A percentile compares a stretch with the other conserved stretches of the same genome.
These are phyloP conservation scores for Hypholoma sublateritium DNA, from an alignment of 768 basidiomycete species.

Conservation along the genomic window DNA sequence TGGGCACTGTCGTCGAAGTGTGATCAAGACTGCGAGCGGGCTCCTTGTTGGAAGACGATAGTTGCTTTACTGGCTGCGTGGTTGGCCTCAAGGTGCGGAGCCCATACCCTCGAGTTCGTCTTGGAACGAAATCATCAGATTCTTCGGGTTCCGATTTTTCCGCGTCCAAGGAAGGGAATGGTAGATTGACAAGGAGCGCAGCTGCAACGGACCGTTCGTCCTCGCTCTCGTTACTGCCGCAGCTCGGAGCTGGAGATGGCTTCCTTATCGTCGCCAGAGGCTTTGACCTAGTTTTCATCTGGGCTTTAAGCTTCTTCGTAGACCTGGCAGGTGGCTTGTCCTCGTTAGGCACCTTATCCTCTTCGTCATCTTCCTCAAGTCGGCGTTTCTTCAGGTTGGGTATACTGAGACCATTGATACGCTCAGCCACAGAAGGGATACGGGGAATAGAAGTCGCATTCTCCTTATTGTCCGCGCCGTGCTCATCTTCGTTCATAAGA, in stretches of 20 bases:
- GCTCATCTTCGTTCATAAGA: conserved; percentile 18
- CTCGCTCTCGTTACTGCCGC: conserved; percentile 27
- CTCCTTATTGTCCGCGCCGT: conserved; percentile 60
- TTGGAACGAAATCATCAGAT: background rate
- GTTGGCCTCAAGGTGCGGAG: background rate
- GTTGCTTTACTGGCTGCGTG: background rate
- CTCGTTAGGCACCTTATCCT: conserved; percentile 25
- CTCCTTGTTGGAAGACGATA: background rate
- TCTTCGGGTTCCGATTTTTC: background rate
- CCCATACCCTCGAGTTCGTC: background rate
- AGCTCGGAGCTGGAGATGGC: conserved; percentile 7
- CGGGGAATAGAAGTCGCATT: conserved; percentile 33
- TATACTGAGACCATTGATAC: conserved; percentile 29
- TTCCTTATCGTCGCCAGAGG: conserved; percentile 1
- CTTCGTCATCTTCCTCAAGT: conserved; percentile 32
- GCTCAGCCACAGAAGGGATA: conserved; percentile 42
- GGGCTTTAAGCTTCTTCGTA: conserved; percentile 20
- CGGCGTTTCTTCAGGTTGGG: conserved; percentile 38
- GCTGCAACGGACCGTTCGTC: conserved; percentile 28
- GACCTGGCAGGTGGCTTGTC: conserved; percentile 12
- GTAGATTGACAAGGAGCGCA: conserved; percentile 1
- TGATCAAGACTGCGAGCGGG: conserved; percentile 4
- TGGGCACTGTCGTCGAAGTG: conserved; percentile 1
- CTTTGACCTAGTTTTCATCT: conserved; percentile 17
- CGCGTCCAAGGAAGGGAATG: conserved; percentile 10